phyloP scores from a whole-genome alignment of 495 filamentous ascomycete species.

The Halenospora varia region DNA sequence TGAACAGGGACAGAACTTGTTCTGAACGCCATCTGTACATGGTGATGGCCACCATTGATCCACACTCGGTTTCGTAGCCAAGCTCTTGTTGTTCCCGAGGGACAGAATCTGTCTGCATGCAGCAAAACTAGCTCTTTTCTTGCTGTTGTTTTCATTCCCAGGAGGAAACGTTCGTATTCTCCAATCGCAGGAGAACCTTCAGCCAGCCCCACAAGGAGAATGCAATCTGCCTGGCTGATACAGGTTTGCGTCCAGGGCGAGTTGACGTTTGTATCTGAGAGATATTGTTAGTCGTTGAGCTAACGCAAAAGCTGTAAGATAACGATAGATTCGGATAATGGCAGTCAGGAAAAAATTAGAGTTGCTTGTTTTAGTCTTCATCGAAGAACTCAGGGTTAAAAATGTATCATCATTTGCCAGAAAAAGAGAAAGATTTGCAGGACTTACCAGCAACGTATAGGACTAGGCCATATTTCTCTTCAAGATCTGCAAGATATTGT shows the following conservation, averaged over 20 bases:
- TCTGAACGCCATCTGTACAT: conserved; percentile 92
- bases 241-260: conserved; percentile 98
- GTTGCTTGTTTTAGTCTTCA: conserved; percentile 44
- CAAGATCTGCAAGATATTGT: conserved; percentile 92
- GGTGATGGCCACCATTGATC: conserved; percentile 98
- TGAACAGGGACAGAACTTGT: conserved; percentile 74
- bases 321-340: neutral
- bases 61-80: conserved; percentile 94
- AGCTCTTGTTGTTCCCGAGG: conserved; percentile 73
- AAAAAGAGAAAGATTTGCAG: neutral
- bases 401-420: conserved; percentile 19
- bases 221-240: conserved; percentile 93
- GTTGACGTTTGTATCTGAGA: conserved; percentile 79
- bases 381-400: conserved; percentile 28
- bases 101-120: conserved; percentile 85
- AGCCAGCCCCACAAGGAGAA: conserved; percentile 85
- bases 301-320: neutral
- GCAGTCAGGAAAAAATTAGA: conserved; percentile 46
- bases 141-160: conserved; percentile 96
- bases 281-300: conserved; percentile 17
- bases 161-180: conserved; percentile 91
- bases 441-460: conserved; percentile 84
- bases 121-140: conserved; percentile 92
- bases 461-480: conserved; percentile 95
- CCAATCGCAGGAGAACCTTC: conserved; percentile 87